Evolutionary conservation across 2,329 filamentous ascomycete genomes (phyloP).

Genomic region (Bimuria novae-zelandiae): DNA sequence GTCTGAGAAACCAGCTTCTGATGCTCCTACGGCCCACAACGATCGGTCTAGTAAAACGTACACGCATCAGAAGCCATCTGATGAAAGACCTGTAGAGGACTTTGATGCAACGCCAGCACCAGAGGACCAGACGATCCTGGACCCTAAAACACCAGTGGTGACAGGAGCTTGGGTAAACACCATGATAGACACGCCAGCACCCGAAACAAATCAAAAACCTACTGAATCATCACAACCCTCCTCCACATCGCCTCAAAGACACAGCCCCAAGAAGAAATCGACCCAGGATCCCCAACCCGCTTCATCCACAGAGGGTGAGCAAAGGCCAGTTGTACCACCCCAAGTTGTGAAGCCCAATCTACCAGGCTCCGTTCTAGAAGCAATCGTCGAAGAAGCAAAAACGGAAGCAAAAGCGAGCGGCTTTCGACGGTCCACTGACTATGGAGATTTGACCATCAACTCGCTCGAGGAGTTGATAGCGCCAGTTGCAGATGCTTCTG

Average conservation of each 20-base stretch:
- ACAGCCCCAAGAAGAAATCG: constrained; percentile 19
- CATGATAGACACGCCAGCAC: constrained; percentile 52
- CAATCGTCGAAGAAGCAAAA: constrained; percentile 51
- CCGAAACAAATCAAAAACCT: constrained; percentile 30
- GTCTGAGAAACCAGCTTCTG: too few species aligned
- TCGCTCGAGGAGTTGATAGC: constrained; percentile 53
- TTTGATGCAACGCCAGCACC: constrained; percentile 38
- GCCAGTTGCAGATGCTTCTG: constrained; percentile 19
- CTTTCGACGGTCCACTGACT: constrained; percentile 28
- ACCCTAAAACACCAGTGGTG: constrained; percentile 51
- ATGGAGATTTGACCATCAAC: constrained; percentile 54
- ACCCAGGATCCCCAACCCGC: constrained; percentile 12
- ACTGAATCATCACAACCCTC: too few species aligned
- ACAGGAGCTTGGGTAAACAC: constrained; percentile 57
- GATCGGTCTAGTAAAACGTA: neutral
- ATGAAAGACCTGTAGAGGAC: constrained; percentile 14
- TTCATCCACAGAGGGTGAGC: constrained; percentile 5
- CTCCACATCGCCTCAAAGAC: constrained; percentile 27
- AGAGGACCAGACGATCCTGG: constrained; percentile 22
- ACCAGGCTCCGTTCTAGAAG: constrained; percentile 45
- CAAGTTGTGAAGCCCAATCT: constrained; percentile 27
- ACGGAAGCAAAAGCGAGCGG: constrained; percentile 31
- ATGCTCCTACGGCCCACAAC: too few species aligned
- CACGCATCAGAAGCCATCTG: constrained; percentile 8
- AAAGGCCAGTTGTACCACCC: neutral